A percentile compares a stretch with the other conserved stretches of the same genome.
Conservation (phyloP, 192 early-diverging fungal species). For the Martensiomyces pterosporus region DNA sequence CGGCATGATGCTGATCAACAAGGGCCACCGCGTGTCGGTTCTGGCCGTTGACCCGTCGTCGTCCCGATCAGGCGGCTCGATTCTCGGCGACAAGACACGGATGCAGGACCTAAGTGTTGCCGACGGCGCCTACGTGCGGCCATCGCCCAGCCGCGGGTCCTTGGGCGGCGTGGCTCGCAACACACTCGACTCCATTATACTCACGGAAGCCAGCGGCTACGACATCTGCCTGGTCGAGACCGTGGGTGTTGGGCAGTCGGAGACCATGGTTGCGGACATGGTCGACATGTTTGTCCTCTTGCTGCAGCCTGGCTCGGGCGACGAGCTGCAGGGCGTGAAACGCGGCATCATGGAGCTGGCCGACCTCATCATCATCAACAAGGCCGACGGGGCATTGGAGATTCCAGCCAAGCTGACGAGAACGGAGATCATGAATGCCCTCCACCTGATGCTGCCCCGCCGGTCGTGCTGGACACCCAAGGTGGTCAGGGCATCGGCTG, state of each 20-base stretch:
- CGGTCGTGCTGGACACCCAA: constrained; percentile 27
- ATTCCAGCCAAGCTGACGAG: constrained; percentile 60
- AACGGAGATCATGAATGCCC: constrained; percentile 48
- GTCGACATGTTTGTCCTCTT: constrained; percentile 82
- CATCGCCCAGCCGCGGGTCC: constrained; percentile 70
- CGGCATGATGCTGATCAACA: constrained; percentile 64
- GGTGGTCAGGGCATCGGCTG: constrained; percentile 31
- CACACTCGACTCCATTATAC: constrained; percentile 74
- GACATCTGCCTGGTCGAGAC: constrained; percentile 80
- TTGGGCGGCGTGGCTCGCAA: constrained; percentile 75
- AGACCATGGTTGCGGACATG: constrained; percentile 84
- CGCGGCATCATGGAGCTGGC: constrained; percentile 84
- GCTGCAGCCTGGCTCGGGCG: constrained; percentile 76
- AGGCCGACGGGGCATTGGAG: constrained; percentile 68
- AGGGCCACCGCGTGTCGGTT: constrained; percentile 71
- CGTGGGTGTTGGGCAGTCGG: constrained; percentile 83
- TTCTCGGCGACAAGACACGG: constrained; percentile 82
- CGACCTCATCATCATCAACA: constrained; percentile 79
- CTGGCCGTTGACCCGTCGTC: constrained; percentile 84
- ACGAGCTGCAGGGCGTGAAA: constrained; percentile 88
- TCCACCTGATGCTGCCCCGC: constrained; percentile 33
- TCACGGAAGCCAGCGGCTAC: constrained; percentile 77
- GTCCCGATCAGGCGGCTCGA: constrained; percentile 72
- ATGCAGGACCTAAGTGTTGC: constrained; percentile 70
- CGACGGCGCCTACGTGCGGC: constrained; percentile 67